Percentiles rank a stretch among this genome's conserved stretches.
phyloP scores from a whole-genome alignment of 1,284 basidiomycete species.

The Trichosporon faecale region DNA sequence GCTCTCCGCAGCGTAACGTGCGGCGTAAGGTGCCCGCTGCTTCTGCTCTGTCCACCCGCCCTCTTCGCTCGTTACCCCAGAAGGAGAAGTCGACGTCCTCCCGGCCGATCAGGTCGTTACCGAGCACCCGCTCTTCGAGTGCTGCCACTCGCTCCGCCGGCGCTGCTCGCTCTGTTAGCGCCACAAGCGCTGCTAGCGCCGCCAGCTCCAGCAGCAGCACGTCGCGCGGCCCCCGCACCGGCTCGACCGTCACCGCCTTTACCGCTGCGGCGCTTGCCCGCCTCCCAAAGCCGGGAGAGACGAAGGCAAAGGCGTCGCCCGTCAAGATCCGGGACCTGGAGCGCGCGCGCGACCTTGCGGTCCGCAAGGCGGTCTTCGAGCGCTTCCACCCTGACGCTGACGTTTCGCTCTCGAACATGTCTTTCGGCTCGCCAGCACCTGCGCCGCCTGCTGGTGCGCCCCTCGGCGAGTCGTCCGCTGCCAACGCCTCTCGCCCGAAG shows the following conservation, averaged over 20 bases:
- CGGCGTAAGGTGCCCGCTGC: conserved; percentile 8
- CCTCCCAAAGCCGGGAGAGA: conserved; percentile 31
- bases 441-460: not conserved
- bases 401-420: not conserved
- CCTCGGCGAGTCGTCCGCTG: not conserved
- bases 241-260: conserved; percentile 26
- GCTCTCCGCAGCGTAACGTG: not conserved
- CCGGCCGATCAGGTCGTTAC: not conserved
- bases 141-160: not conserved
- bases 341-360: conserved; percentile 30
- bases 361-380: conserved; percentile 34
- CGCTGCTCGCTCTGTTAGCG: not conserved
- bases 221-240: not conserved
- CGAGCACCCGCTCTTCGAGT: not conserved
- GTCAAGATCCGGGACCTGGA: conserved; percentile 29
- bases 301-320: conserved; percentile 19
- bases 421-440: not conserved
- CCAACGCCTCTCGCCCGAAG: not conserved
- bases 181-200: not conserved
- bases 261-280: conserved; percentile 33
- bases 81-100: no score
- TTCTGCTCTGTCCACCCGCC: not conserved
- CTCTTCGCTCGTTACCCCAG: not conserved
- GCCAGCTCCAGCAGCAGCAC: not conserved
- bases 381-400: conserved; percentile 14